Conservation (phyloP, 352 stramenopile genomes). For the Globisporangium camurandrum region DNA sequence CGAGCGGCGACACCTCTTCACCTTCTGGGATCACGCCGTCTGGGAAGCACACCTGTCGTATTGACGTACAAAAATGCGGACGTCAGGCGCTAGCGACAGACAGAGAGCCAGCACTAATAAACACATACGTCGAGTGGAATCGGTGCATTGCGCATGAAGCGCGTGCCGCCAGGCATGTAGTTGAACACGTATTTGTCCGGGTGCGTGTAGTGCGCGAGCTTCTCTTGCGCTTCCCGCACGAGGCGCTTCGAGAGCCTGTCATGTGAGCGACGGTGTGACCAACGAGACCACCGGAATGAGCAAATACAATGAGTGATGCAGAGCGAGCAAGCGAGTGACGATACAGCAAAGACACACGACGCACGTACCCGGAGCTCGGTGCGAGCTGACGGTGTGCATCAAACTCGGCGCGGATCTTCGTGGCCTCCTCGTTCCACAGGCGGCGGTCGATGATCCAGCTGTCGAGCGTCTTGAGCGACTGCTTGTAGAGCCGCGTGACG, state of each 20-base stretch:
- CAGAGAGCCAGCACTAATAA: background rate
- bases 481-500: slow-evolving; percentile 91
- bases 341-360: background rate
- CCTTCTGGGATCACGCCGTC: slow-evolving; percentile 84
- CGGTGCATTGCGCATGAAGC: slow-evolving; percentile 98
- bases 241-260: slow-evolving; percentile 67
- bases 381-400: slow-evolving; percentile 66
- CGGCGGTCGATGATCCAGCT: slow-evolving; percentile 94
- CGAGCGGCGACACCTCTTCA: slow-evolving; percentile 74
- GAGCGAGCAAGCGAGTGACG: background rate
- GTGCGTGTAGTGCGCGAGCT: slow-evolving; percentile 92
- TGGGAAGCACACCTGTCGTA: slow-evolving; percentile 86
- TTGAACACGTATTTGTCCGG: slow-evolving; percentile 96
- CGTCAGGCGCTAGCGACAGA: background rate
- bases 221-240: slow-evolving; percentile 88
- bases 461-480: slow-evolving; percentile 90
- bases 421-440: slow-evolving; percentile 93
- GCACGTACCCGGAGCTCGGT: slow-evolving; percentile 44
- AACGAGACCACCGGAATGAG: slow-evolving; percentile 32
- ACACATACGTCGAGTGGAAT: slow-evolving; percentile 87
- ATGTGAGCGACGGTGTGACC: slow-evolving; percentile 4
- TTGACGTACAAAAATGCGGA: background rate
- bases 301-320: background rate
- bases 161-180: slow-evolving; percentile 97
- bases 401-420: slow-evolving; percentile 91